Conservation (phyloP, 2,329 filamentous ascomycete genomes). For the Cladosporium sp. region DNA sequence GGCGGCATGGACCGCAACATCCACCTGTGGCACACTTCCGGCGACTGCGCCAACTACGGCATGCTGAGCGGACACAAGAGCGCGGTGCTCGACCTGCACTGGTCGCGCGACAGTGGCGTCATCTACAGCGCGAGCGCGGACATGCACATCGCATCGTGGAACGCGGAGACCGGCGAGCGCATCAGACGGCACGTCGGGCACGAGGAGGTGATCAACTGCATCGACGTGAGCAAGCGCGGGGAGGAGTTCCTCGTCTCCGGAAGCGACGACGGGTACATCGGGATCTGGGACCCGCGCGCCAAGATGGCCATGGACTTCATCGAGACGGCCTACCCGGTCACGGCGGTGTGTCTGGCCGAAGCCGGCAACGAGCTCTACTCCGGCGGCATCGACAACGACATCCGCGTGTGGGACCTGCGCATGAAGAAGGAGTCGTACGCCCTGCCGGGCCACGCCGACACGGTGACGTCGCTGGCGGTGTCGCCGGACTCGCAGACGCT, state of each 20-base stretch:
- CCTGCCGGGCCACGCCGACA: conserved; percentile 86
- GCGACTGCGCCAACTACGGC: conserved; percentile 92
- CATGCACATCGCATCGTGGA: conserved; percentile 91
- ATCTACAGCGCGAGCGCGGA: conserved; percentile 93
- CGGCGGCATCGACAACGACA: conserved; percentile 94
- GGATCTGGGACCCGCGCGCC: conserved; percentile 90
- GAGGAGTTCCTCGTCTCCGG: conserved; percentile 88
- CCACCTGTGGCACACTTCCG: conserved; percentile 90
- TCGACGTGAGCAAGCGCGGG: conserved; percentile 84
- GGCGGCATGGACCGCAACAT: conserved; percentile 94
- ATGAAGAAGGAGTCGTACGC: conserved; percentile 87
- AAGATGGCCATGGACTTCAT: conserved; percentile 87
- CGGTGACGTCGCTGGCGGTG: conserved; percentile 82
- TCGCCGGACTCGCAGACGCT: conserved; percentile 90
- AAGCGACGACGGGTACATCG: conserved; percentile 89
- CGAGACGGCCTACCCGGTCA: conserved; percentile 87
- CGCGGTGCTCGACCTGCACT: conserved; percentile 87
- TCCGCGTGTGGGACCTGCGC: conserved; percentile 93
- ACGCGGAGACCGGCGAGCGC: conserved; percentile 83
- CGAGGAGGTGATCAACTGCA: conserved; percentile 89
- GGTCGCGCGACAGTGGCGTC: conserved; percentile 90
- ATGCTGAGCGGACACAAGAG: conserved; percentile 83
- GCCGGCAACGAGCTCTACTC: conserved; percentile 94
- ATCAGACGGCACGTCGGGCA: conserved; percentile 92
- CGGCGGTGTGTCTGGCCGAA: conserved; percentile 84